Conservation (phyloP, 2,329 filamentous ascomycete species). For the Phaeomoniella chlamydospora region DNA sequence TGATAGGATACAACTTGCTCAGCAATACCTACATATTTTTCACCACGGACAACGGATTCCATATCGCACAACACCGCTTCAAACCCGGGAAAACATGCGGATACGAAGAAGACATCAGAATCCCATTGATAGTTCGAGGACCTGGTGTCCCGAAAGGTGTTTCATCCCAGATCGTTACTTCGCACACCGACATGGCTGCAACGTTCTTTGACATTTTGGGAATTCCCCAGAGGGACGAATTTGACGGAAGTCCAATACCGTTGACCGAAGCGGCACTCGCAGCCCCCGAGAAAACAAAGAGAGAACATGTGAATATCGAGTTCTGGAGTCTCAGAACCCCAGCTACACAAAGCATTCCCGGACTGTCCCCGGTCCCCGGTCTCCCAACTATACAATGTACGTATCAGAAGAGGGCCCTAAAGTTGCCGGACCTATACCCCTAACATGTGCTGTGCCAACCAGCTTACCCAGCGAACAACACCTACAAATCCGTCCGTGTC, state of each 20-base stretch:
- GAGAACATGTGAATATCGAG: conserved; percentile 45
- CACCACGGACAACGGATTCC: conserved; percentile 46
- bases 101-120: conserved; percentile 45
- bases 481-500: conserved; percentile 24
- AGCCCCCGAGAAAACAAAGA: conserved; percentile 15
- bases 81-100: conserved; percentile 43
- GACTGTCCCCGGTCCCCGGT: neutral
- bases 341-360: neutral
- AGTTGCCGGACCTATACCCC: neutral
- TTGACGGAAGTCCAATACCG: conserved; percentile 42
- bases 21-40: conserved; percentile 47
- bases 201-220: conserved; percentile 36
- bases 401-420: neutral
- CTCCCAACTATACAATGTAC: neutral
- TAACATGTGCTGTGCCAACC: conserved; percentile 7
- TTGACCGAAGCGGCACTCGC: conserved; percentile 15
- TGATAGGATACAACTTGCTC: conserved; percentile 26
- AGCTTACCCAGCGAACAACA: conserved; percentile 16
- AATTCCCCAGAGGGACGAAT: conserved; percentile 28
- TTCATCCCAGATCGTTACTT: conserved; percentile 34
- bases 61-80: conserved; percentile 44
- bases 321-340: conserved; percentile 33
- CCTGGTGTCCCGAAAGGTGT: conserved; percentile 35
- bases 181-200: conserved; percentile 50
- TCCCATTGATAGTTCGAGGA: conserved; percentile 45